Conservation (phyloP, 331 rosid species). For the Malus hybrid region DNA sequence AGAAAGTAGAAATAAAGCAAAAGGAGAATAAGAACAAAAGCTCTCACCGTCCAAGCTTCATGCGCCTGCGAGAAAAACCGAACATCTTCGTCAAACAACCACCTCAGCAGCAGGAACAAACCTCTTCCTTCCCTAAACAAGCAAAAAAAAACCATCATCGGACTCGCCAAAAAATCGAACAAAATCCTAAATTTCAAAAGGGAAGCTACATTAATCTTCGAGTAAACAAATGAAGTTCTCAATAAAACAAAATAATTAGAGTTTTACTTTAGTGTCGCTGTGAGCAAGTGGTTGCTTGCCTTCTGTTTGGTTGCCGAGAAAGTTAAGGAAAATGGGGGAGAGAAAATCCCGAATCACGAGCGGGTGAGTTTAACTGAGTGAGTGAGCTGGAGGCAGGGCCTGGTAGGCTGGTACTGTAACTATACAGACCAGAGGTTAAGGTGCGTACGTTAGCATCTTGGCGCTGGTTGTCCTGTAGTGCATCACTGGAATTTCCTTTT, state of each 20-base stretch:
- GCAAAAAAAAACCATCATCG: slow-evolving; percentile 10
- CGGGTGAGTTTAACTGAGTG: neutral
- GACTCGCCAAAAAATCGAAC: neutral
- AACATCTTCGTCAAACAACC: slow-evolving; percentile 43
- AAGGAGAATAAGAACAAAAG: neutral
- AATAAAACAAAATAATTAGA: neutral
- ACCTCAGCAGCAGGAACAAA: neutral
- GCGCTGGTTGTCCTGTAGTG: neutral
- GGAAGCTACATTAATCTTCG: slow-evolving; percentile 30
- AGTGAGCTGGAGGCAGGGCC: no score
- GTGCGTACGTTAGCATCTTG: slow-evolving; percentile 34
- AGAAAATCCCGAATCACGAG: neutral
- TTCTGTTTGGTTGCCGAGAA: slow-evolving; percentile 26
- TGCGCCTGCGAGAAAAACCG: slow-evolving; percentile 82
- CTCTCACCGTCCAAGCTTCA: slow-evolving; percentile 69
- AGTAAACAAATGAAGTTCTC: neutral
- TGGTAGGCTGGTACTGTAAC: neutral
- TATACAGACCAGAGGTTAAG: neutral
- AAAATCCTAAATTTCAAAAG: slow-evolving; percentile 7
- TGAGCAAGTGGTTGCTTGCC: neutral
- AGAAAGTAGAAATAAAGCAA: neutral
- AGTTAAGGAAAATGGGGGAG: slow-evolving; percentile 11
- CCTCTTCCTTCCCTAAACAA: slow-evolving; percentile 3
- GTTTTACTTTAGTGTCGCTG: neutral
- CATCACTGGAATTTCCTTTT: neutral